Conservation (phyloP, 2,329 filamentous ascomycete genomes). For the Hymenoscyphus fraxineus region DNA sequence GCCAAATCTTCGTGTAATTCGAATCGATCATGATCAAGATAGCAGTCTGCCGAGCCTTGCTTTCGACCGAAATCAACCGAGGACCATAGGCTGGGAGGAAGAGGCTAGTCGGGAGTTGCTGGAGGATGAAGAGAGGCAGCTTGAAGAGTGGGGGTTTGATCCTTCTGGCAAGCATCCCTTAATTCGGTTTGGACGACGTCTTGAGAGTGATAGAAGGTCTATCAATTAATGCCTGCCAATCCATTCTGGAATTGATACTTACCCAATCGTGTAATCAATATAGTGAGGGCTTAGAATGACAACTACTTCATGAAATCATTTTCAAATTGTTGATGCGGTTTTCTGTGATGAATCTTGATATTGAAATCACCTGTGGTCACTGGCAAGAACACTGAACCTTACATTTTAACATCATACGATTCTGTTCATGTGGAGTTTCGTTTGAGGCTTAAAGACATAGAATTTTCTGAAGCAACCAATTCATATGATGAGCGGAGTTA, state of each 20-base stretch:
- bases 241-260: not conserved
- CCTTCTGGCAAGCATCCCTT: not conserved
- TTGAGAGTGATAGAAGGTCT: not conserved
- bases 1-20: not conserved
- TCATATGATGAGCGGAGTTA: no score
- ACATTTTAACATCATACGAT: no score
- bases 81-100: not conserved
- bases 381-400: no score
- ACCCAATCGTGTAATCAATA: not conserved
- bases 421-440: no score
- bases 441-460: no score
- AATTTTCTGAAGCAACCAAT: no score
- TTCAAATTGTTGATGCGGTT: not conserved
- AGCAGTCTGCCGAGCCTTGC: not conserved
- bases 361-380: not conserved
- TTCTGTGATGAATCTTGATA: not conserved
- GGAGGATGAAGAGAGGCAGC: not conserved
- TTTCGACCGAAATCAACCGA: not conserved
- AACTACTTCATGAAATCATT: not conserved
- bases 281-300: not conserved
- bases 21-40: not conserved
- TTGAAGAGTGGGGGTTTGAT: not conserved
- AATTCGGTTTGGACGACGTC: not conserved
- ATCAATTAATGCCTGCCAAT: not conserved
- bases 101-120: not conserved